These are phyloP conservation scores for Oehlia diaphana DNA, from an alignment of 192 early-diverging fungal genomes.

Conservation along the genomic window DNA sequence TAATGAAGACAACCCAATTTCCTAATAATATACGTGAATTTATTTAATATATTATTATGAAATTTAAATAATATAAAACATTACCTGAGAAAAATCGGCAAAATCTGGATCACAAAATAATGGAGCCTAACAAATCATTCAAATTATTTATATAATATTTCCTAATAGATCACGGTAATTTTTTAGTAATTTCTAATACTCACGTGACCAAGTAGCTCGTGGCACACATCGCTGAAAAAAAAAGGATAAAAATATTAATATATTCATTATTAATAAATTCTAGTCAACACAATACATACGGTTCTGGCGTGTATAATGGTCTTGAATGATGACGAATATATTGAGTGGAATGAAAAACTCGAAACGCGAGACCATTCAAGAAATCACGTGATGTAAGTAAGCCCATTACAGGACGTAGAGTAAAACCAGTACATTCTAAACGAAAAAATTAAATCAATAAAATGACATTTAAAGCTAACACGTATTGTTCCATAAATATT, in stretches of 20 bases:
- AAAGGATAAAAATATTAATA: neutral
- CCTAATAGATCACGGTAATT: neutral
- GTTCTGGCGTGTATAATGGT: slow-evolving; percentile 93
- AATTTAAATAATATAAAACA: neutral
- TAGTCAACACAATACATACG: slow-evolving; percentile 30
- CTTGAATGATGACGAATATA: slow-evolving; percentile 93
- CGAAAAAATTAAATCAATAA: neutral
- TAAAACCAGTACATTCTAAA: slow-evolving; percentile 87
- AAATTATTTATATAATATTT: neutral
- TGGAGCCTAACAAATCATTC: slow-evolving; percentile 36
- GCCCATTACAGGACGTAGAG: slow-evolving; percentile 92
- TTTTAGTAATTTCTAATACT: slow-evolving; percentile 28
- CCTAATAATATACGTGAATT: slow-evolving; percentile 30
- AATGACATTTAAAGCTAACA: neutral
- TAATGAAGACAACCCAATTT: slow-evolving; percentile 91
- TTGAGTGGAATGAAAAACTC: slow-evolving; percentile 96
- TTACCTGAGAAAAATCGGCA: slow-evolving; percentile 83
- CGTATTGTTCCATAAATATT: neutral
- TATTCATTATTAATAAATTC: neutral
- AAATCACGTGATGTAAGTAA: slow-evolving; percentile 92
- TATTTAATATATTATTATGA: neutral
- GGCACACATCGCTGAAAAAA: slow-evolving; percentile 76
- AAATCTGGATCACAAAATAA: slow-evolving; percentile 85
- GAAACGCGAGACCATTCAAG: slow-evolving; percentile 93
- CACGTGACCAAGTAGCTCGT: slow-evolving; percentile 93